These are phyloP conservation scores for Ophiosphaerella narmari DNA, from an alignment of 2,329 filamentous ascomycete species.

Conservation along the genomic window DNA sequence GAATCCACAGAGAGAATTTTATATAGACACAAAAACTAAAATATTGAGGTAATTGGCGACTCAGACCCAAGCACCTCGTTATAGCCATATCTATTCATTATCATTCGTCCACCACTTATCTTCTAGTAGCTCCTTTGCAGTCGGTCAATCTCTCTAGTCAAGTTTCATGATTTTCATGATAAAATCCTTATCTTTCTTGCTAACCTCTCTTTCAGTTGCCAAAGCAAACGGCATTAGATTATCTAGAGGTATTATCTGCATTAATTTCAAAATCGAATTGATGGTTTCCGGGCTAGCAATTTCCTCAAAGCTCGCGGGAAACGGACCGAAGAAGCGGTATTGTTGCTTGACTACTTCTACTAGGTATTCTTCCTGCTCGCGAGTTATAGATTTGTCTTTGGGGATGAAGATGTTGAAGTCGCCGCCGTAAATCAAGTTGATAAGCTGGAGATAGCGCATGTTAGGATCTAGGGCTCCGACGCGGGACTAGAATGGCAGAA, in stretches of 20 bases:
- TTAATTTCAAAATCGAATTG: slow-evolving; percentile 10
- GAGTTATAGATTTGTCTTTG: slow-evolving; percentile 12
- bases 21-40: slow-evolving; percentile 27
- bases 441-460: slow-evolving; percentile 17
- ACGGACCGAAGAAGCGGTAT: slow-evolving; percentile 30
- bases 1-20: slow-evolving; percentile 42
- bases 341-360: slow-evolving; percentile 27
- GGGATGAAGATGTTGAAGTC: slow-evolving; percentile 33
- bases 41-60: slow-evolving; percentile 47
- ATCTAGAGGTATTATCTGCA: slow-evolving; percentile 15
- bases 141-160: slow-evolving; percentile 50
- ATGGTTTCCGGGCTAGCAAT: slow-evolving; percentile 23
- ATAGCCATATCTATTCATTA: too few species aligned
- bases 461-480: too few species aligned
- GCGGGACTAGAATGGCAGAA: too few species aligned
- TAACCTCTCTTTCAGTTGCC: slow-evolving; percentile 16
- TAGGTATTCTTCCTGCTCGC: slow-evolving; percentile 28
- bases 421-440: slow-evolving; percentile 33
- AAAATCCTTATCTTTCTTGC: slow-evolving; percentile 32
- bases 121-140: slow-evolving; percentile 44
- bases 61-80: slow-evolving; percentile 42
- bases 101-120: slow-evolving; percentile 44
- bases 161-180: slow-evolving; percentile 52
- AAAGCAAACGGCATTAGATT: slow-evolving; percentile 17
- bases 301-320: slow-evolving; percentile 24